Conservation (phyloP, 2,329 filamentous ascomycete genomes). For the Pseudogymnoascus sp. region DNA sequence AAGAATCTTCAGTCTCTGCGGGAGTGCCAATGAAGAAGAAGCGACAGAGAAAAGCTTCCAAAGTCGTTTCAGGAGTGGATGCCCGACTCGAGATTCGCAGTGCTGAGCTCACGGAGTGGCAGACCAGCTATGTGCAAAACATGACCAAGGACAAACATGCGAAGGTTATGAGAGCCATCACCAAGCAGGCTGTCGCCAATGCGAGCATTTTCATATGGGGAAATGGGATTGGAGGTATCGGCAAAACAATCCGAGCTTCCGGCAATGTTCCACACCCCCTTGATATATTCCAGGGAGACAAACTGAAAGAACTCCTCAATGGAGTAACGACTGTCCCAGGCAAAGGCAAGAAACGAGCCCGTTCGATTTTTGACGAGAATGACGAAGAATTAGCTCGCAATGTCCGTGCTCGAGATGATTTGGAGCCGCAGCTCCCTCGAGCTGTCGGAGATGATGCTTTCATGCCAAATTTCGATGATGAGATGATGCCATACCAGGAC, state of each 20-base stretch:
- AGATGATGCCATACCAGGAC: slow-evolving; percentile 9
- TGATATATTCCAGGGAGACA: slow-evolving; percentile 49
- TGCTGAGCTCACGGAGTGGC: slow-evolving; percentile 48
- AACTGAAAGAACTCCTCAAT: slow-evolving; percentile 36
- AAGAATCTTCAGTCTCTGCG: slow-evolving; percentile 31
- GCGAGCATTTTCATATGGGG: slow-evolving; percentile 54
- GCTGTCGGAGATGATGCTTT: slow-evolving; percentile 24
- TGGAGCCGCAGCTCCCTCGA: slow-evolving; percentile 31
- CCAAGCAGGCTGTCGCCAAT: slow-evolving; percentile 50
- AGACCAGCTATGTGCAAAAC: slow-evolving; percentile 48
- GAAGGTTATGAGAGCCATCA: slow-evolving; percentile 36
- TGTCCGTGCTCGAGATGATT: slow-evolving; percentile 30
- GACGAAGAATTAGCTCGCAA: slow-evolving; percentile 24
- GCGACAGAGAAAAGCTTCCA: slow-evolving; percentile 24
- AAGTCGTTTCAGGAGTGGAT: slow-evolving; percentile 32
- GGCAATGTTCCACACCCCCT: slow-evolving; percentile 36
- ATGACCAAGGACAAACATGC: slow-evolving; percentile 43
- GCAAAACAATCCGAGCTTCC: slow-evolving; percentile 35
- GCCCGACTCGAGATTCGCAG: slow-evolving; percentile 50
- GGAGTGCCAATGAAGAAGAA: slow-evolving; percentile 33
- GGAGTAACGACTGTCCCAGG: slow-evolving; percentile 9
- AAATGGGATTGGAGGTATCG: slow-evolving; percentile 46
- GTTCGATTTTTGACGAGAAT: slow-evolving; percentile 15
- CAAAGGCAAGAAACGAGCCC: background rate
- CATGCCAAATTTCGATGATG: slow-evolving; percentile 34